Evolutionary conservation across 441 rosid genomes (phyloP).

Genomic region (Corymbia citriodora): DNA sequence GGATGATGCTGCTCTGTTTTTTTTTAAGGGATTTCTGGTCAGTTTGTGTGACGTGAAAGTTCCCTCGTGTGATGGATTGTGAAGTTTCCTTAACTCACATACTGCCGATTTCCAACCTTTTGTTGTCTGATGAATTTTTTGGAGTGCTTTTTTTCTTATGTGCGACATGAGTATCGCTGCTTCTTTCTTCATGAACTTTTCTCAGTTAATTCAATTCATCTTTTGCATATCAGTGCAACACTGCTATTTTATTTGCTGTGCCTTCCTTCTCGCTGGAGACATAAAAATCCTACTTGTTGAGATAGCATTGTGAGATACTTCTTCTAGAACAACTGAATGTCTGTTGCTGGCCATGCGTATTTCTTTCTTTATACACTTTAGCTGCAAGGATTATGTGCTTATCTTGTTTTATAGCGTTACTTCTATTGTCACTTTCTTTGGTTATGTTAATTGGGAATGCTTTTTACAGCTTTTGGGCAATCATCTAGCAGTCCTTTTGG

Average conservation of each 20-base stretch:
- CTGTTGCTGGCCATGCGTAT: neutral
- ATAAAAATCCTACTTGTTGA: neutral
- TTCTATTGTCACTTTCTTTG: neutral
- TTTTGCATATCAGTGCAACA: neutral
- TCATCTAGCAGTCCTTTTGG: conserved; percentile 76
- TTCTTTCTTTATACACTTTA: neutral
- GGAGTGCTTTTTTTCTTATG: neutral
- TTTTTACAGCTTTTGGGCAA: conserved; percentile 84
- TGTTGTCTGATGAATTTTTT: neutral
- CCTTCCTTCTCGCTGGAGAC: neutral
- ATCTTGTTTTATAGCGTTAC: neutral
- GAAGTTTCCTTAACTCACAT: neutral
- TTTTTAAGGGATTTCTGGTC: neutral
- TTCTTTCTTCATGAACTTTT: neutral
- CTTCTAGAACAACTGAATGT: neutral
- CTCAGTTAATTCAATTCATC: neutral
- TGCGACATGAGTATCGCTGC: neutral
- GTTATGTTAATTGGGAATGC: conserved; percentile 2
- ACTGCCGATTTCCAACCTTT: neutral
- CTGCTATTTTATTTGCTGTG: neutral
- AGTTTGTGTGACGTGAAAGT: neutral
- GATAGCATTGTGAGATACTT: neutral
- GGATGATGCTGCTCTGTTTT: neutral
- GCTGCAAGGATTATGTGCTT: neutral
- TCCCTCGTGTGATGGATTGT: neutral